Conservation (phyloP, 192 early-diverging fungal species). For the Dissophora ornata region DNA sequence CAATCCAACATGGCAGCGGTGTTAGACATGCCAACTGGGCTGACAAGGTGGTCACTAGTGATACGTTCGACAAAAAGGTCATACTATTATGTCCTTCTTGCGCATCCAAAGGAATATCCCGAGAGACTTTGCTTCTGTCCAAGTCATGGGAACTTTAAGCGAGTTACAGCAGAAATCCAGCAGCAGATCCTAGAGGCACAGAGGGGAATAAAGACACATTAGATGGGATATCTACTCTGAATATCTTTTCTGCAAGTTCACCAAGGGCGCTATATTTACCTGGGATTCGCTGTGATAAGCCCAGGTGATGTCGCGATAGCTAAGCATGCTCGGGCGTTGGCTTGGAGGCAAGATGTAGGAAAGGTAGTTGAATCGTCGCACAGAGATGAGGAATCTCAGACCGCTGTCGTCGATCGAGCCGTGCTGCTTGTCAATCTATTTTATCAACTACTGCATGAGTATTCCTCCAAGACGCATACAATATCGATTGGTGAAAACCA, state of each 20-base stretch:
- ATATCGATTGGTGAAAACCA: not conserved
- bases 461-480: too few species aligned
- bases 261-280: too few species aligned
- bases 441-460: not conserved
- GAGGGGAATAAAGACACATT: too few species aligned
- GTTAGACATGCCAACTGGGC: too few species aligned
- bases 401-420: slow-evolving; percentile 88
- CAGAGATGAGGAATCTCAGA: slow-evolving; percentile 79
- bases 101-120: slow-evolving; percentile 91
- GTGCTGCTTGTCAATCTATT: slow-evolving; percentile 76
- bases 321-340: slow-evolving; percentile 58
- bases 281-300: slow-evolving; percentile 93
- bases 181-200: slow-evolving; percentile 64
- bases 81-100: slow-evolving; percentile 77
- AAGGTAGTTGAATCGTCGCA: slow-evolving; percentile 74
- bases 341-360: slow-evolving; percentile 64
- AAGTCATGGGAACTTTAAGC: slow-evolving; percentile 73
- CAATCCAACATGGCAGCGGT: not conserved
- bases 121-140: slow-evolving; percentile 83
- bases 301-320: slow-evolving; percentile 83
- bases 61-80: too few species aligned
- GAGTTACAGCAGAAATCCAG: slow-evolving; percentile 68
- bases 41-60: too few species aligned
- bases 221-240: too few species aligned
- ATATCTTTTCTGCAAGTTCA: too few species aligned